Evolutionary conservation across 345 rosid species (phyloP).

Genomic region (Lagerstroemia speciosa): DNA sequence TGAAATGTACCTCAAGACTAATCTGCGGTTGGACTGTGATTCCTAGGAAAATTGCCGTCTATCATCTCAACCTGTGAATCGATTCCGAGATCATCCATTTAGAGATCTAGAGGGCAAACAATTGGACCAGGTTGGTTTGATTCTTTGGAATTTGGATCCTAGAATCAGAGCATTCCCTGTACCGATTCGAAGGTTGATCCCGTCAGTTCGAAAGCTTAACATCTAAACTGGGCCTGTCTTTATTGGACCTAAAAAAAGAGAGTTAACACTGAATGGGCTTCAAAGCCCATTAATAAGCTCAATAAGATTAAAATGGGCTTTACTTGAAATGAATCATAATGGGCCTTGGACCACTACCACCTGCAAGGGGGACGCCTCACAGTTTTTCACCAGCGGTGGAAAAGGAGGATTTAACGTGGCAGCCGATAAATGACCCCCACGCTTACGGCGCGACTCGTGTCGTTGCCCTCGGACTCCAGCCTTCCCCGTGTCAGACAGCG

Average conservation of each 20-base stretch:
- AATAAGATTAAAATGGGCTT: neutral
- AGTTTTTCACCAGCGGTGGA: constrained; percentile 1
- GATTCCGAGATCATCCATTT: too few species aligned
- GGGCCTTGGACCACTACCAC: neutral
- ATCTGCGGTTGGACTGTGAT: too few species aligned
- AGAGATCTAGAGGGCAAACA: too few species aligned
- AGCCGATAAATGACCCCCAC: neutral
- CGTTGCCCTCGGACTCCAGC: neutral
- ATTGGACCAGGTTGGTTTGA: too few species aligned
- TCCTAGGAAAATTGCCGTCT: too few species aligned
- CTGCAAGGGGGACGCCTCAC: neutral
- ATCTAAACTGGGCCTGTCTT: too few species aligned
- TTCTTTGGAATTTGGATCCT: too few species aligned
- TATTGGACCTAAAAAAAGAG: too few species aligned
- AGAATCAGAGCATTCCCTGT: neutral
- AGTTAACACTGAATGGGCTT: too few species aligned
- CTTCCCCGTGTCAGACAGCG: neutral
- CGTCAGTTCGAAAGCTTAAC: neutral
- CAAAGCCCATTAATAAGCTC: too few species aligned
- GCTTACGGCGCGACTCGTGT: neutral
- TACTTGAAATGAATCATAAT: neutral
- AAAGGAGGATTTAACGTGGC: neutral
- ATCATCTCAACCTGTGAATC: too few species aligned
- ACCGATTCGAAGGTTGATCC: neutral
- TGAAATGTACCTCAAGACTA: too few species aligned